Evolutionary conservation across 2,329 filamentous ascomycete genomes (phyloP).

Genomic region (Tympanopsis confertula): DNA sequence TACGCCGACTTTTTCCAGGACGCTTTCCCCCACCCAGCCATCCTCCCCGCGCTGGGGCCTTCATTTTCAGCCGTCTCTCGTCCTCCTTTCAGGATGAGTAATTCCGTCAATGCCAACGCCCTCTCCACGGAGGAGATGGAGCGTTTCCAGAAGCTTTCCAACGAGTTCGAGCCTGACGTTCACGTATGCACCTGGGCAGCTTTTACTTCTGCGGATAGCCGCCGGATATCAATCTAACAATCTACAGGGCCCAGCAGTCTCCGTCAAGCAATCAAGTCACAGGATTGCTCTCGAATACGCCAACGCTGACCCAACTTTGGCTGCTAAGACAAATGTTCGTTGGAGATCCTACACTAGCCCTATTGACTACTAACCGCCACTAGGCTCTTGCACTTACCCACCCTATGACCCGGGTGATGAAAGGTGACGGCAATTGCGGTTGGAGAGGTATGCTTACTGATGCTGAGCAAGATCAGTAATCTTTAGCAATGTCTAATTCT

Average conservation of each 20-base stretch:
- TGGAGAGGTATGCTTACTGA: background rate
- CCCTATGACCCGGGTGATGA: background rate
- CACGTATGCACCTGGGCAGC: slow-evolving; percentile 34
- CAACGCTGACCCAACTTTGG: background rate
- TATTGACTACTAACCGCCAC: background rate
- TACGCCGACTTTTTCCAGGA: background rate
- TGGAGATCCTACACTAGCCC: background rate
- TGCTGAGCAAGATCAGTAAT: too few species aligned
- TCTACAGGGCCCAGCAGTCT: background rate
- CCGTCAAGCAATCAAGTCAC: background rate
- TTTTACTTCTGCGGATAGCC: too few species aligned
- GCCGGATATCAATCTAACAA: too few species aligned
- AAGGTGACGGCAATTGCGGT: slow-evolving; percentile 1
- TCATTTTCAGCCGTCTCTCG: background rate
- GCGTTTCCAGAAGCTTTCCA: slow-evolving; percentile 49
- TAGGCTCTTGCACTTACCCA: background rate
- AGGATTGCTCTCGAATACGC: background rate
- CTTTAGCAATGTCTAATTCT: too few species aligned
- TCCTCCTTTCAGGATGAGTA: background rate
- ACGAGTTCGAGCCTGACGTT: slow-evolving; percentile 44
- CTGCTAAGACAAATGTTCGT: background rate
- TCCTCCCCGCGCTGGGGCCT: background rate
- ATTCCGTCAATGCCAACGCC: background rate
- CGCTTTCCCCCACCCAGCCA: background rate
- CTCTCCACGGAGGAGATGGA: slow-evolving; percentile 40